Evolutionary conservation across 2,329 filamentous ascomycete genomes (phyloP), one percentile per base, ranked within the genome.

Genomic region (Cladosporium sp.): DNA sequence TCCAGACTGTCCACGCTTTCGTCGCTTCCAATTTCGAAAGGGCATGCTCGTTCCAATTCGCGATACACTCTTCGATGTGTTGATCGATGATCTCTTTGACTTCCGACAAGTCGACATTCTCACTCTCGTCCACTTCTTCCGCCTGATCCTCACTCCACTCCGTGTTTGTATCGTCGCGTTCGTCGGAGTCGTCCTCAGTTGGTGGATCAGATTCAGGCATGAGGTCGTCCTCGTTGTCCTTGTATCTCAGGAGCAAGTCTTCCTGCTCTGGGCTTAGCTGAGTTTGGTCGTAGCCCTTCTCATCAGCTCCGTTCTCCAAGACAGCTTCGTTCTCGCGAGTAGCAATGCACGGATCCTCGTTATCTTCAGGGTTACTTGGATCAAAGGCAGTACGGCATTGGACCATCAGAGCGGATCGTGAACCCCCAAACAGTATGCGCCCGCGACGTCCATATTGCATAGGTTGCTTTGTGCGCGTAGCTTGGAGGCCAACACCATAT

Each of bases 1-100:
- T 68, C 90, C 90, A 95, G 2, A 88, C 63, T 3, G 68, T 71
- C 66, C 83, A 80, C 0, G 87, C 88, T 58, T 79, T 83, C 3
- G 79, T 84, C 4, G 69, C 70, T 57, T 83, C 74, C 13, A 83
- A 74, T 53, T 72, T 69, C 3, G 73, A 66, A 49, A 78, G 76
- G 58, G 83, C 78, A 83, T 3, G 78, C 84, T 5, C 69, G 70
- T 56, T 83, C 74, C 15, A 83, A 74, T 53, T 72, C 69, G 3
- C 73, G 66, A 51, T 78, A 76, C 58, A 83, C 1, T 76, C 70
- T 6, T 74, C 66, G 10, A 89, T 78, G 24, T 75, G 78, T 17
- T 80, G 70, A 25, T 84, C 74, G 34, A 93, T 77, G 12, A 83
- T 71, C 0, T 69, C 62, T 3, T 79, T 71, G 20, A 88, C 75